phyloP scores from a whole-genome alignment of 371 early-diverging fungal genomes.

The Blakeslea trispora region DNA sequence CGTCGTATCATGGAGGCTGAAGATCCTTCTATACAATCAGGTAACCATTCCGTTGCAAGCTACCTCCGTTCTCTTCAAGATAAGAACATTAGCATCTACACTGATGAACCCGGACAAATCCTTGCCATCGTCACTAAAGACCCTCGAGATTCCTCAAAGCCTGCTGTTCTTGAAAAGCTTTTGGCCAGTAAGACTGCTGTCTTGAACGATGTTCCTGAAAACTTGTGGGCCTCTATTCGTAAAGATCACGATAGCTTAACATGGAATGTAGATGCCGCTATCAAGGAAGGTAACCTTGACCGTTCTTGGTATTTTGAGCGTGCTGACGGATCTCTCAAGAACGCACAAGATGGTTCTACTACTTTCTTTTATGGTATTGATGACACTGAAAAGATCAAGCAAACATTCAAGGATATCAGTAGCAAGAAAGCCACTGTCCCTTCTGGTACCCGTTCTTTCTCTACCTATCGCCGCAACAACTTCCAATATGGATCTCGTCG shows the following conservation, averaged over 20 bases:
- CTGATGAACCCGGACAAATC: conserved; percentile 87
- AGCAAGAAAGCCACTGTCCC: conserved; percentile 14
- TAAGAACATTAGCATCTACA: conserved; percentile 68
- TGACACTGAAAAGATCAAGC: conserved; percentile 72
- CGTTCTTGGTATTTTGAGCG: conserved; percentile 91
- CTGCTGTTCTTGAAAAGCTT: conserved; percentile 78
- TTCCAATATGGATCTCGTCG: conserved; percentile 41
- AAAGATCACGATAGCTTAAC: conserved; percentile 72
- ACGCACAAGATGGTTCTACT: conserved; percentile 62
- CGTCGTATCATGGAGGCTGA: conserved; percentile 79
- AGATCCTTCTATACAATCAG: conserved; percentile 69
- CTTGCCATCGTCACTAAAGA: conserved; percentile 77
- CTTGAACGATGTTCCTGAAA: conserved; percentile 89
- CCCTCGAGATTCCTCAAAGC: conserved; percentile 45
- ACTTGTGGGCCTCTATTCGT: conserved; percentile 80
- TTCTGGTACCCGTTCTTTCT: conserved; percentile 30
- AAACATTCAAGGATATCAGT: conserved; percentile 35
- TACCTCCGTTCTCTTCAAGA: conserved; percentile 67
- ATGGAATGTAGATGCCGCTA: conserved; percentile 38
- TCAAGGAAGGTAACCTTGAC: conserved; percentile 55
- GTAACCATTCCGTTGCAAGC: conserved; percentile 70
- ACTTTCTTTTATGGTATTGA: conserved; percentile 93
- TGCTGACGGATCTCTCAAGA: conserved; percentile 82
- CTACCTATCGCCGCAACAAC: conserved; percentile 33
- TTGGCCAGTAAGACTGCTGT: conserved; percentile 75